phyloP scores from a whole-genome alignment of 768 basidiomycete genomes.

The Lentinula detonsa region DNA sequence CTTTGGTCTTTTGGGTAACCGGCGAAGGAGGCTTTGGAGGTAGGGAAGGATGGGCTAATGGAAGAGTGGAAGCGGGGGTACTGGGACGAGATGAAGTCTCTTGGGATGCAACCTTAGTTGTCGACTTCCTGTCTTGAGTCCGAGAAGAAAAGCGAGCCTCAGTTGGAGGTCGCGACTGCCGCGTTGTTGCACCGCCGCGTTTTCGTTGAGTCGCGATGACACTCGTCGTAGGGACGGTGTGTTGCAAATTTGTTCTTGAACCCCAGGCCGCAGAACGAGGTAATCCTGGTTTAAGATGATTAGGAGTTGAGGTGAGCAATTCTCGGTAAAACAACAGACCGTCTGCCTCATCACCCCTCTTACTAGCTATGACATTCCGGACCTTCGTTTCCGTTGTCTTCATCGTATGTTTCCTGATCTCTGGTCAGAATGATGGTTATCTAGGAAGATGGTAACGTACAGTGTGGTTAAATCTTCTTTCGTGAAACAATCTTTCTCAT shows the following conservation, averaged over 20 bases:
- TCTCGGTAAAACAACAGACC: constrained; percentile 24
- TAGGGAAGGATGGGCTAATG: constrained; percentile 33
- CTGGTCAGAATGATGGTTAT: constrained; percentile 7
- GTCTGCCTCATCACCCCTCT: constrained; percentile 60
- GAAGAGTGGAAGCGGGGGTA: constrained; percentile 35
- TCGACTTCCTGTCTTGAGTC: constrained; percentile 37
- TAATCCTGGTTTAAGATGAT: constrained; percentile 32
- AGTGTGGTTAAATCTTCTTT: constrained; percentile 93
- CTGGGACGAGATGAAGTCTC: constrained; percentile 58
- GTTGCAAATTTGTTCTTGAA: constrained; percentile 29
- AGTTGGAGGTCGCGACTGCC: constrained; percentile 38
- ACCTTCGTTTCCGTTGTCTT: constrained; percentile 78
- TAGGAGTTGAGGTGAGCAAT: constrained; percentile 1
- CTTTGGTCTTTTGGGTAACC: constrained; percentile 34
- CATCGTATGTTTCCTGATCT: constrained; percentile 80
- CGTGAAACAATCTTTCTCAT: constrained; percentile 96
- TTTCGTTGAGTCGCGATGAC: constrained; percentile 26
- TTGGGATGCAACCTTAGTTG: constrained; percentile 37
- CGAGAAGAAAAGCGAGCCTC: constrained; percentile 32
- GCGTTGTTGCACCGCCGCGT: constrained; percentile 35
- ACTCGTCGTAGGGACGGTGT: constrained; percentile 12
- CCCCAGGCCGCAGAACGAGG: constrained; percentile 70
- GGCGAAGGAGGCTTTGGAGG: constrained; percentile 41
- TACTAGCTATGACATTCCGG: constrained; percentile 37
- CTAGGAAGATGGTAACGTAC: constrained; percentile 34